phyloP scores from a whole-genome alignment of 768 basidiomycete species.

The Boletellus emodensis region DNA sequence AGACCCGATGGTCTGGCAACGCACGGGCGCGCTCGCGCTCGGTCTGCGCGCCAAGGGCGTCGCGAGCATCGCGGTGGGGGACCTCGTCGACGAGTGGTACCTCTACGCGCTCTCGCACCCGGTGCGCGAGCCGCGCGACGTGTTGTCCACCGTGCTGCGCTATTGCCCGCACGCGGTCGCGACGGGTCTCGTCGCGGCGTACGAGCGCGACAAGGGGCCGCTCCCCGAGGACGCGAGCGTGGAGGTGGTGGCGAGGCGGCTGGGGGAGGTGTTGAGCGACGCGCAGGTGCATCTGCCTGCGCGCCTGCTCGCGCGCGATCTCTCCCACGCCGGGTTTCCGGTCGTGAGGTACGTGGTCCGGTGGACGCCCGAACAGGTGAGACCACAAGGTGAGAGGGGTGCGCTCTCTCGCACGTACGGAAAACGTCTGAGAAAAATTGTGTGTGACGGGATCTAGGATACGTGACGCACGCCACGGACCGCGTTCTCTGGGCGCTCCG shows the following conservation, averaged over 20 bases:
- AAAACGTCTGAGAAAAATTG: too few relatives aligned
- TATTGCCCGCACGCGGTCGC: slow-evolving; percentile 55
- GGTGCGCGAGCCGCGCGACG: slow-evolving; percentile 45
- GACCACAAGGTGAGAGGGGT: slow-evolving; percentile 47
- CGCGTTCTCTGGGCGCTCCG: slow-evolving; percentile 59
- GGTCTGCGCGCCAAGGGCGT: slow-evolving; percentile 56
- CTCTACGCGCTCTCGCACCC: slow-evolving; percentile 70
- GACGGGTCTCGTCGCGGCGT: slow-evolving; percentile 41
- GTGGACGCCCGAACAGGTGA: slow-evolving; percentile 62
- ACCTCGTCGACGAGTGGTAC: slow-evolving; percentile 74
- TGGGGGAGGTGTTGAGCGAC: slow-evolving; percentile 58
- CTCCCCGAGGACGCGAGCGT: slow-evolving; percentile 38
- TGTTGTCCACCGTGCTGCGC: slow-evolving; percentile 53
- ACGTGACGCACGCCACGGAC: slow-evolving; percentile 70
- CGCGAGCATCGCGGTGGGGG: slow-evolving; percentile 59
- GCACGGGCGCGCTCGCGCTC: slow-evolving; percentile 52
- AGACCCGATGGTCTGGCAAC: slow-evolving; percentile 67
- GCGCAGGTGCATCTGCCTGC: slow-evolving; percentile 69
- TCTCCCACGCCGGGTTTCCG: slow-evolving; percentile 53
- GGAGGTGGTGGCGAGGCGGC: slow-evolving; percentile 43
- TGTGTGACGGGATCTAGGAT: slow-evolving; percentile 47
- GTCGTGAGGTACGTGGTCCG: slow-evolving; percentile 64
- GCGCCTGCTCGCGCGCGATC: slow-evolving; percentile 57
- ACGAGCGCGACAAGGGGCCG: slow-evolving; percentile 20
- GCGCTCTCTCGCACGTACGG: too few relatives aligned